Evolutionary conservation across 768 basidiomycete species (phyloP), one percentile per base, ranked within the genome.

Genomic region (Auriscalpium orientale): DNA sequence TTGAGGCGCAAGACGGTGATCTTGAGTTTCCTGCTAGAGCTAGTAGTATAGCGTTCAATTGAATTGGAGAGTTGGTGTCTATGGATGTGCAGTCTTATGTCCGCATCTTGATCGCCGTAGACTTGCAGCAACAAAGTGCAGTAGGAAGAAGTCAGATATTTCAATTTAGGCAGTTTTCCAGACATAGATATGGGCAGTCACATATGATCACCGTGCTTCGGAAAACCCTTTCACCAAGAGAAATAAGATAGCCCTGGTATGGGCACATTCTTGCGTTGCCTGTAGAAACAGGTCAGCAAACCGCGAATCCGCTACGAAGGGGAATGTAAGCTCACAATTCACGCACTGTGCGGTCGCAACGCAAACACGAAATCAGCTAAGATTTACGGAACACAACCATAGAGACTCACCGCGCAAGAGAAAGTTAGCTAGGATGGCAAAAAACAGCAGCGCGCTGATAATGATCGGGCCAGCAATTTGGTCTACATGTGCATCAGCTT

Each of bases 381-480:
- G 28, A 36, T 55, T 12, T 35, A 34, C 51, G 46, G 43, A 43
- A 33, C 10, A 36, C 7, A 52, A 59, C 12, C 2, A 15, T 34
- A 6, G 20, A 7, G 18, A 37, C 61, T 49, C 64, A 91, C 90
- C 85, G 72, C 95, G 84, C 57, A 95, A 76, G 58, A 91, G 64
- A 66, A 98, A 97, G 71, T 98, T 98, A 49, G 83, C 79, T 33
- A 95, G 78, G 8, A 99, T 80, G 8, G 92, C 97, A 47, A 86
- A 70, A 75, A 99, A 98, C 15, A 99, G 80, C 12, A 87, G 74
- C 7, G 80, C 72, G 64, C 89, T 93, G 49, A 99, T 83, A 35
- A 94, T 56, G 21, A 98, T 66, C 0, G 97, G 97, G 1, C 95
- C 97, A 3, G 78, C 67, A 8, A 94, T 79, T 50, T 85, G 80